A percentile compares a stretch with the other conserved stretches of the same genome.
Evolutionary conservation across 192 early-diverging fungal species (phyloP).

Genomic region (Dispira parvispora): DNA sequence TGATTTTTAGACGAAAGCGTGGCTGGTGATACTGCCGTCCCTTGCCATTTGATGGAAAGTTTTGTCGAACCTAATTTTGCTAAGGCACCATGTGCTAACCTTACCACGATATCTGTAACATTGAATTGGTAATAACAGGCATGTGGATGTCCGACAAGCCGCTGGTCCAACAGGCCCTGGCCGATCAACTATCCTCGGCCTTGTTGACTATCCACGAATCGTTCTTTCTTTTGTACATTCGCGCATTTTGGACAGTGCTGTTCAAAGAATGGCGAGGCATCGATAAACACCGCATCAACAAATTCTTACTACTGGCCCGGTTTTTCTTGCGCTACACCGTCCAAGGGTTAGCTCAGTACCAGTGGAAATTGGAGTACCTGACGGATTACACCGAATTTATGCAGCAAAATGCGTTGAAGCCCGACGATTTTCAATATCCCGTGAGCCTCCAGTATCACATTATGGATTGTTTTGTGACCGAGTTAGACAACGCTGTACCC

Average conservation of each 20-base stretch:
- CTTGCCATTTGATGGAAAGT: too few relatives aligned
- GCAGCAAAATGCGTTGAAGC: slow-evolving; percentile 35
- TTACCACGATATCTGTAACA: too few relatives aligned
- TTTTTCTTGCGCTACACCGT: slow-evolving; percentile 46
- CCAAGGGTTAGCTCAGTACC: slow-evolving; percentile 34
- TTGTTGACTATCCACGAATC: slow-evolving; percentile 27
- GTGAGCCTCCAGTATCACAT: slow-evolving; percentile 54
- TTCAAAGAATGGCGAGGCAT: slow-evolving; percentile 58
- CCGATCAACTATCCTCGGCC: slow-evolving; percentile 53
- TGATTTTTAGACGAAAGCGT: too few relatives aligned
- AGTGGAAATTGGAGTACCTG: slow-evolving; percentile 35
- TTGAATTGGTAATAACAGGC: slow-evolving; percentile 23
- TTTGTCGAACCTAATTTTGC: too few relatives aligned
- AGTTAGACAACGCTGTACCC: slow-evolving; percentile 44
- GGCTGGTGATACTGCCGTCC: too few relatives aligned
- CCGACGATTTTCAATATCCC: slow-evolving; percentile 23
- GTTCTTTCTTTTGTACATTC: slow-evolving; percentile 35
- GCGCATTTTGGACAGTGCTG: slow-evolving; percentile 49
- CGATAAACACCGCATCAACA: slow-evolving; percentile 61
- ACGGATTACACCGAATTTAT: slow-evolving; percentile 35
- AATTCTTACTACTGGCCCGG: slow-evolving; percentile 55
- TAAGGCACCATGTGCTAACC: too few relatives aligned
- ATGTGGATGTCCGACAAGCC: slow-evolving; percentile 98
- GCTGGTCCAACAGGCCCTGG: slow-evolving; percentile 73
- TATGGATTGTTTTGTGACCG: slow-evolving; percentile 50